These are phyloP conservation scores for Kwoniella sp. DNA, from an alignment of 768 basidiomycete genomes.

Conservation along the genomic window DNA sequence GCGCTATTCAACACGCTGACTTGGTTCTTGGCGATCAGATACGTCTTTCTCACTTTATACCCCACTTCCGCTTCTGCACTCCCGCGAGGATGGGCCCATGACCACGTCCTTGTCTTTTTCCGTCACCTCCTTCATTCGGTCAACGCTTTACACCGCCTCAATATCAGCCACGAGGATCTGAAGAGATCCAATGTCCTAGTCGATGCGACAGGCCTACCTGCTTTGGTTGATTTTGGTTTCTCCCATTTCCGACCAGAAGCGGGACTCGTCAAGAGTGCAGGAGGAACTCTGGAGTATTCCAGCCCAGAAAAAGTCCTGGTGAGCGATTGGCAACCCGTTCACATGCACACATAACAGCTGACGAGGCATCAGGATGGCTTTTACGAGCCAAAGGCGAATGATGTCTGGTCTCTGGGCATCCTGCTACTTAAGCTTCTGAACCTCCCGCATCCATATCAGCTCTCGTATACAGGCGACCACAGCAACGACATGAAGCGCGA, in stretches of 20 bases:
- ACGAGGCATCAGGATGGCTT: slow-evolving; percentile 23
- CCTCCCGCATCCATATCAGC: slow-evolving; percentile 32
- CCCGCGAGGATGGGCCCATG: slow-evolving; percentile 8
- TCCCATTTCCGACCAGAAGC: slow-evolving; percentile 36
- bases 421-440: slow-evolving; percentile 37
- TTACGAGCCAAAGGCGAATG: slow-evolving; percentile 37
- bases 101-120: slow-evolving; percentile 37
- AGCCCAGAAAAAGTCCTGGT: slow-evolving; percentile 46
- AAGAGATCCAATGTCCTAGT: slow-evolving; percentile 54
- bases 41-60: slow-evolving; percentile 41
- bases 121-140: slow-evolving; percentile 33
- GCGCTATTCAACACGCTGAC: neutral
- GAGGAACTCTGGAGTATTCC: slow-evolving; percentile 46
- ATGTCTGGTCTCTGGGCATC: slow-evolving; percentile 48
- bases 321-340: slow-evolving; percentile 8
- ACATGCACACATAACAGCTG: too few species aligned
- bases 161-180: slow-evolving; percentile 55
- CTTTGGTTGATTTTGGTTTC: slow-evolving; percentile 47
- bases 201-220: slow-evolving; percentile 30
- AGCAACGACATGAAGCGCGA: slow-evolving; percentile 27
- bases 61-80: slow-evolving; percentile 20
- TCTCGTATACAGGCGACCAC: slow-evolving; percentile 14
- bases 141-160: slow-evolving; percentile 44
- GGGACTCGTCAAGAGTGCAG: slow-evolving; percentile 29
- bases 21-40: too few species aligned